Conservation (phyloP, 2,329 filamentous ascomycete species). For the Fusarium redolens region DNA sequence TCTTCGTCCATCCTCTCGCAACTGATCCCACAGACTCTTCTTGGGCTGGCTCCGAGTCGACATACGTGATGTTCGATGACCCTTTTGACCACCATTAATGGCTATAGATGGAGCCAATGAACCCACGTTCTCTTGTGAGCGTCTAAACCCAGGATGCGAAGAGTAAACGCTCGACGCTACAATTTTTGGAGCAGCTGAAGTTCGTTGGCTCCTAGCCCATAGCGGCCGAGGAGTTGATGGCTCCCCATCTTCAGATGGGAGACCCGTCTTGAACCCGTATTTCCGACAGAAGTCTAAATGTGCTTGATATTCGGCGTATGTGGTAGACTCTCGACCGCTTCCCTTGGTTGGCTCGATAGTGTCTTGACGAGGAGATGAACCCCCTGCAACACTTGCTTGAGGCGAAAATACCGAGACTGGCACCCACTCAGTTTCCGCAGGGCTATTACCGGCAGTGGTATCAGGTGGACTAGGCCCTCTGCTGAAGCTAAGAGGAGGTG, state of each 20-base stretch:
- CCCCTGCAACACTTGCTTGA: neutral
- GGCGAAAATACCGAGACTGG: constrained; percentile 16
- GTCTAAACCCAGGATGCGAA: constrained; percentile 24
- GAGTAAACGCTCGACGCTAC: constrained; percentile 40
- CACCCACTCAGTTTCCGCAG: constrained; percentile 20
- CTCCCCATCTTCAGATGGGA: neutral
- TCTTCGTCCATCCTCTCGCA: neutral
- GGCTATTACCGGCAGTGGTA: neutral
- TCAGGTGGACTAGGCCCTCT: neutral
- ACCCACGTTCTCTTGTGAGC: constrained; percentile 3
- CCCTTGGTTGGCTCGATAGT: neutral
- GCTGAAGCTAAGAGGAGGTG: constrained; percentile 3
- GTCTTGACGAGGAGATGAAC: neutral
- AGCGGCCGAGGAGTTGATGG: neutral
- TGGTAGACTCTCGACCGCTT: neutral
- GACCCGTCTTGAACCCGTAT: neutral
- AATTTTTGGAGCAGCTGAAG: neutral
- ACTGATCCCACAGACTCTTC: neutral
- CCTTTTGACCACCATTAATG: neutral
- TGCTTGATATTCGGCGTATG: constrained; percentile 4
- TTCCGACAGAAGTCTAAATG: constrained; percentile 24
- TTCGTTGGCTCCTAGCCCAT: neutral
- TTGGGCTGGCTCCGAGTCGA: neutral
- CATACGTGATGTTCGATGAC: neutral
- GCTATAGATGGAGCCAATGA: neutral